These are phyloP conservation scores for Colletotrichum scovillei DNA, from an alignment of 2,329 filamentous ascomycete genomes.

Conservation along the genomic window DNA sequence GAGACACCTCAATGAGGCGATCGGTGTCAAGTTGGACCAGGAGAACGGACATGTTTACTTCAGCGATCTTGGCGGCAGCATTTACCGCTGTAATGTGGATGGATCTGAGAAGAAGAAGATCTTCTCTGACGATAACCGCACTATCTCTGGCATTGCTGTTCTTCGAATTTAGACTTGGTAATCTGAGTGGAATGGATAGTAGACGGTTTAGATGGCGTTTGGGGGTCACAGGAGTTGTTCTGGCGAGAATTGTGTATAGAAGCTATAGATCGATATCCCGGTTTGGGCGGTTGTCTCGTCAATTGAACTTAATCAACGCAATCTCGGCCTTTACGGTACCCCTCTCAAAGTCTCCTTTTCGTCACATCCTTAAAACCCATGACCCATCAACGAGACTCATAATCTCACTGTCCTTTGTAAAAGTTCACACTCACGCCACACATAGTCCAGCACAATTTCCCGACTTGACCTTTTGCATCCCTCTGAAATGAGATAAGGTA, in stretches of 20 bases:
- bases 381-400: too few species aligned
- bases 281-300: neutral
- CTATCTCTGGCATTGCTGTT: slow-evolving; percentile 11
- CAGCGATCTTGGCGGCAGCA: slow-evolving; percentile 52
- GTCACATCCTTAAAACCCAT: too few species aligned
- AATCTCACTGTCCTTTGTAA: too few species aligned
- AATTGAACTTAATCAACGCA: neutral
- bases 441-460: too few species aligned
- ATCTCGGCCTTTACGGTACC: neutral
- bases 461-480: neutral
- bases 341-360: too few species aligned
- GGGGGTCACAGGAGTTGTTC: neutral
- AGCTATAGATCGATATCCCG: neutral
- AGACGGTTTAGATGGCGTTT: neutral
- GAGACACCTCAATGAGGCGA: slow-evolving; percentile 57
- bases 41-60: slow-evolving; percentile 49
- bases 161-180: neutral
- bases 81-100: slow-evolving; percentile 50
- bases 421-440: too few species aligned
- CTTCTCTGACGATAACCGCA: slow-evolving; percentile 34
- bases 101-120: slow-evolving; percentile 43
- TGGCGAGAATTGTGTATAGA: neutral
- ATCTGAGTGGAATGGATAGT: neutral
- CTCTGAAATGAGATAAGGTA: too few species aligned
- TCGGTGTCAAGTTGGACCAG: slow-evolving; percentile 55